Evolutionary conservation across 768 basidiomycete species (phyloP).

Genomic region (Rickenella mellea): DNA sequence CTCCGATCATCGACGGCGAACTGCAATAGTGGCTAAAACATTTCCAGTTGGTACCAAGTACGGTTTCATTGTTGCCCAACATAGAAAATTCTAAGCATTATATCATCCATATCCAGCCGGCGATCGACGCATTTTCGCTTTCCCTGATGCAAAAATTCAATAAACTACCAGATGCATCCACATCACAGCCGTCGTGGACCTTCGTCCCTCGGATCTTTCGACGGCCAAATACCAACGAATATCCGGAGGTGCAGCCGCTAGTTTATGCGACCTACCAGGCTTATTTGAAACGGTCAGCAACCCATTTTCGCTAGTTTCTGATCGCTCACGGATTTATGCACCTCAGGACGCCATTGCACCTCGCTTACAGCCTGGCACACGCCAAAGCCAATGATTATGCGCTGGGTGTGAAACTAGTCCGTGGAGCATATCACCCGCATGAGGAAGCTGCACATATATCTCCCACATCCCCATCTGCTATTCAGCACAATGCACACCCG

Average conservation of each 20-base stretch:
- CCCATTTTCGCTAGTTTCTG: background rate
- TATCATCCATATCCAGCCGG: slow-evolving; percentile 38
- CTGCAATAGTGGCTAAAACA: slow-evolving; percentile 44
- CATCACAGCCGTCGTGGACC: background rate
- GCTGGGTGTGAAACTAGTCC: slow-evolving; percentile 85
- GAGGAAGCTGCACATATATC: slow-evolving; percentile 47
- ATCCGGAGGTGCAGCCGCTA: slow-evolving; percentile 44
- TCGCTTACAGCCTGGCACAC: slow-evolving; percentile 53
- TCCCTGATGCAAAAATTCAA: slow-evolving; percentile 76
- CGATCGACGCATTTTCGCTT: slow-evolving; percentile 71
- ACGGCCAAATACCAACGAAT: slow-evolving; percentile 2
- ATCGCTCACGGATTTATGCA: background rate
- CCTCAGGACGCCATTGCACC: slow-evolving; percentile 56
- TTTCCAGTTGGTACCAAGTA: slow-evolving; percentile 29
- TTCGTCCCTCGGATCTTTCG: slow-evolving; percentile 8
- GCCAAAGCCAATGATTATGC: slow-evolving; percentile 60
- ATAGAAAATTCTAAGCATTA: background rate
- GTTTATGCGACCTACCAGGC: slow-evolving; percentile 86
- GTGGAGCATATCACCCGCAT: slow-evolving; percentile 83
- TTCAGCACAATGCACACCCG: background rate
- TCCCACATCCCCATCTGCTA: slow-evolving; percentile 4
- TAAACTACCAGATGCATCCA: slow-evolving; percentile 16
- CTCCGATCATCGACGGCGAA: slow-evolving; percentile 1
- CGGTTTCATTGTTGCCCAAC: background rate
- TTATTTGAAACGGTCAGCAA: slow-evolving; percentile 61